Base-by-base conservation (phyloP, 805 yeast species). In the Komagataella pseudopastoris region DNA sequence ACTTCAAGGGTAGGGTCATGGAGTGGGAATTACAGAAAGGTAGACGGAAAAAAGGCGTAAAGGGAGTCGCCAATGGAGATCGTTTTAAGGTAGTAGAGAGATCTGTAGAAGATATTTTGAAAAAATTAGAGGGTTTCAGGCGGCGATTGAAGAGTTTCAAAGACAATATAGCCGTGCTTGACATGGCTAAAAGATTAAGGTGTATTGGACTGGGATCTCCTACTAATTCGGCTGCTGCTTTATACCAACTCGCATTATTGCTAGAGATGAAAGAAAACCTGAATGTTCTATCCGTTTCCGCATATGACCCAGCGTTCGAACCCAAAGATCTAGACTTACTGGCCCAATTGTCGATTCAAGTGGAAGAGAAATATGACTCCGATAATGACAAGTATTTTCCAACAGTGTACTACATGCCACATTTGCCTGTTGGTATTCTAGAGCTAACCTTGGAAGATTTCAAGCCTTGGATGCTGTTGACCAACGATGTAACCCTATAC, bases 271-370 rank as follows among this genome's bases (percentile, higher is more conserved):
- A 45, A 3, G 51, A 50, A 1, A 24, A 55, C n/a, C 54, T 55
- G 45, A 18, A 49, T 0, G 54, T 56, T 16, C 36, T 49, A 1
- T 14, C 45, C 5, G 58, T 65, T 0, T 56, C 64, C 2, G 20
- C 64, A 6, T 66, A 60, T 57, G 71, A 67, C 51, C 71, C 71
- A 1, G 58, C 58, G 5, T 66, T 65, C 45, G 54, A 49, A 6
- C 54, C 54, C 0, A 18, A 47, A 2, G 71, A 67, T 36, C 51
- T 12, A 3, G 45, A 43, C 1, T 57, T 64, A 23, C 22, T 67
- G 6, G 16, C n/a, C 5, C 39, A 45, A 0, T 22, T 52, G 3
- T 51, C 60, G 3, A 45, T 52, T 3, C 60, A 51, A 49, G 20
- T 14, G 36, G 8, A 6, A 20, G 59, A 59, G 50, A 36, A 16